Percentiles rank a stretch among this genome's conserved stretches.
Conservation (phyloP, 805 yeast species). For the Priceomyces castillae region DNA sequence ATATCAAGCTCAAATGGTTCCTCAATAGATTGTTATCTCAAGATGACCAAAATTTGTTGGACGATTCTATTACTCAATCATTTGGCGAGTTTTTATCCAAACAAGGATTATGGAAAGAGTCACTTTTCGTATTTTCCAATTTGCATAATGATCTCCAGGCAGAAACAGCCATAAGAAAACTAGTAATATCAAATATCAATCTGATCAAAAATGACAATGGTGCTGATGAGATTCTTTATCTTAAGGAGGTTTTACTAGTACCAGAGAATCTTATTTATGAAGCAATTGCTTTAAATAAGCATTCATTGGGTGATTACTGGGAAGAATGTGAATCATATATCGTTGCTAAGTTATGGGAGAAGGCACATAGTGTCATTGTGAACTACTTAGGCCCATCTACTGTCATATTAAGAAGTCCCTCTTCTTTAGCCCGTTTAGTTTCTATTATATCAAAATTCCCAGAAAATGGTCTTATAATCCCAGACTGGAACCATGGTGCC, state of each 20-base stretch:
- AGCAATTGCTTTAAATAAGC: constrained; percentile 58
- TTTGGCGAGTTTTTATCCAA: constrained; percentile 51
- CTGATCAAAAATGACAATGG: constrained; percentile 23
- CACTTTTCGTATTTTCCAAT: constrained; percentile 63
- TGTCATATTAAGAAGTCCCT: constrained; percentile 47
- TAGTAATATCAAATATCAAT: constrained; percentile 34
- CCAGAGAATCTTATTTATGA: constrained; percentile 51
- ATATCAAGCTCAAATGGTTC: constrained; percentile 51
- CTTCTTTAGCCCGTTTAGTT: constrained; percentile 34
- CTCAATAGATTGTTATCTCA: constrained; percentile 41
- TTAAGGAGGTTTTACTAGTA: constrained; percentile 42
- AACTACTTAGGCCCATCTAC: constrained; percentile 68
- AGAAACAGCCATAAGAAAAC: constrained; percentile 35
- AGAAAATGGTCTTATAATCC: constrained; percentile 31
- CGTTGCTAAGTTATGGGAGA: constrained; percentile 55
- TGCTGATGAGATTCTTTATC: constrained; percentile 28
- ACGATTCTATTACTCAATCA: constrained; percentile 26
- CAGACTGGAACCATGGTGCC: constrained; percentile 57
- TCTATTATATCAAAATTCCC: constrained; percentile 46
- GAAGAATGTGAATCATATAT: constrained; percentile 61
- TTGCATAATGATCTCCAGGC: constrained; percentile 47
- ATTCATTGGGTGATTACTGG: constrained; percentile 48
- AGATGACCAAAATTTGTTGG: constrained; percentile 10
- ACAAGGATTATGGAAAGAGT: constrained; percentile 51
- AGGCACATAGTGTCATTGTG: constrained; percentile 62